These are phyloP conservation scores for Hygrocybe punicea DNA, from an alignment of 768 basidiomycete species.

Conservation along the genomic window DNA sequence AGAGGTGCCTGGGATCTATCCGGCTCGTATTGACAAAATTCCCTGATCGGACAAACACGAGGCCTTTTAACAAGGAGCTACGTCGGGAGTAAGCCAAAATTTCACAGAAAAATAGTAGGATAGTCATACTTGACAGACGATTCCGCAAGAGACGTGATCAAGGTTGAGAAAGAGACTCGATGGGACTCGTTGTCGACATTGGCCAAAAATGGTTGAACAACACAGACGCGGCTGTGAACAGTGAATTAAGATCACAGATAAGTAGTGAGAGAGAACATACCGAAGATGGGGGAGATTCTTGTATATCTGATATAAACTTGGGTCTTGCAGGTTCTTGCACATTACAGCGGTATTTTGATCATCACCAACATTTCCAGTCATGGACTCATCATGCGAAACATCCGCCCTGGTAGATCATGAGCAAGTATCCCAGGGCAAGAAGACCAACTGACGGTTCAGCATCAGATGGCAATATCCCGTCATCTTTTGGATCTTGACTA, in stretches of 20 bases:
- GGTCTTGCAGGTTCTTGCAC: too few species aligned
- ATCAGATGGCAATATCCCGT: too few species aligned
- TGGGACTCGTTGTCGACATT: background rate
- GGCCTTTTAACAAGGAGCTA: background rate
- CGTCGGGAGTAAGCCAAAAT: background rate
- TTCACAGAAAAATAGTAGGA: background rate
- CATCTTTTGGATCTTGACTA: too few species aligned
- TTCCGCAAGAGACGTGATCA: background rate
- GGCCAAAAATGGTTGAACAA: background rate
- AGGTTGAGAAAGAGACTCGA: background rate
- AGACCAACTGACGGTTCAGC: too few species aligned
- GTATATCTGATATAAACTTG: background rate
- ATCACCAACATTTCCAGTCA: too few species aligned
- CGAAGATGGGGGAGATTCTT: background rate
- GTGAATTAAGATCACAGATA: background rate
- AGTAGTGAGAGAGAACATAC: background rate
- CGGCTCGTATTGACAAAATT: slow-evolving; percentile 5
- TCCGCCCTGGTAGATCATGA: too few species aligned
- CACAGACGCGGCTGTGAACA: background rate
- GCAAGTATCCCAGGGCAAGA: too few species aligned
- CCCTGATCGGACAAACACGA: background rate
- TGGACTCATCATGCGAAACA: too few species aligned
- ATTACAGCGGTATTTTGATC: too few species aligned
- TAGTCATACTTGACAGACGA: background rate
- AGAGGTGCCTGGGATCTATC: slow-evolving; percentile 2